Percentiles rank a stretch among this genome's conserved stretches.
phyloP scores from a whole-genome alignment of 2,329 filamentous ascomycete genomes.

The Fragosphaeria purpurea region DNA sequence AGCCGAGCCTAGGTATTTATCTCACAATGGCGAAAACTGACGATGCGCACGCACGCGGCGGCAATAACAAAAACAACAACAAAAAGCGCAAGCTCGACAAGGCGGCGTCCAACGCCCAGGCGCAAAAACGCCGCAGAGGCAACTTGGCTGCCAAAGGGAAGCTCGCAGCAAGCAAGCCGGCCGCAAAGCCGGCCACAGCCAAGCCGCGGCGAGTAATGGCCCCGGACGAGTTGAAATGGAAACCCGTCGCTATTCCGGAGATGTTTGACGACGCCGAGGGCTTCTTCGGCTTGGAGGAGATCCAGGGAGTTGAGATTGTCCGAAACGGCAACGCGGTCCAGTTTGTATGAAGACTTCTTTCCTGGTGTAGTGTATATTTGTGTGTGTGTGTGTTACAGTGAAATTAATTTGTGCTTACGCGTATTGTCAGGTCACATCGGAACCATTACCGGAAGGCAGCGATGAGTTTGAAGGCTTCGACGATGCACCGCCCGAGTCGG shows the following conservation, averaged over 20 bases:
- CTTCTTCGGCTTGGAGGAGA: slow-evolving; percentile 84
- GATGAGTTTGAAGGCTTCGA: slow-evolving; percentile 25
- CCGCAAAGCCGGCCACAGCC: slow-evolving; percentile 3
- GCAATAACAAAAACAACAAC: not conserved
- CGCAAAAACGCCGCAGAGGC: slow-evolving; percentile 6
- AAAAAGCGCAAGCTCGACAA: slow-evolving; percentile 3
- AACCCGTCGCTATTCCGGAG: slow-evolving; percentile 57
- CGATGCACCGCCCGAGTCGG: slow-evolving; percentile 14
- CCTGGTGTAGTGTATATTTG: too few species aligned
- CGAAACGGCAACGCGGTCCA: slow-evolving; percentile 48
- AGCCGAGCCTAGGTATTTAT: too few species aligned
- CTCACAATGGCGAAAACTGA: too few species aligned
- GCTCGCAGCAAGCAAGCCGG: not conserved
- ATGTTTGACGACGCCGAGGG: slow-evolving; percentile 83
- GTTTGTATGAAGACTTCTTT: slow-evolving; percentile 34
- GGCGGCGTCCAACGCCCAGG: not conserved
- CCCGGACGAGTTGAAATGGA: slow-evolving; percentile 44
- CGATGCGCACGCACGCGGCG: not conserved
- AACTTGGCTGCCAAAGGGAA: not conserved
- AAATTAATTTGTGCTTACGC: too few species aligned
- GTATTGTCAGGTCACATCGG: slow-evolving; percentile 18
- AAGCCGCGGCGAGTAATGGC: slow-evolving; percentile 33
- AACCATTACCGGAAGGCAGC: slow-evolving; percentile 15
- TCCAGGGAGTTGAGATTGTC: slow-evolving; percentile 83
- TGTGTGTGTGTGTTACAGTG: too few species aligned